Conservation (phyloP, 2,329 filamentous ascomycete genomes). For the Madurella mycetomatis region DNA sequence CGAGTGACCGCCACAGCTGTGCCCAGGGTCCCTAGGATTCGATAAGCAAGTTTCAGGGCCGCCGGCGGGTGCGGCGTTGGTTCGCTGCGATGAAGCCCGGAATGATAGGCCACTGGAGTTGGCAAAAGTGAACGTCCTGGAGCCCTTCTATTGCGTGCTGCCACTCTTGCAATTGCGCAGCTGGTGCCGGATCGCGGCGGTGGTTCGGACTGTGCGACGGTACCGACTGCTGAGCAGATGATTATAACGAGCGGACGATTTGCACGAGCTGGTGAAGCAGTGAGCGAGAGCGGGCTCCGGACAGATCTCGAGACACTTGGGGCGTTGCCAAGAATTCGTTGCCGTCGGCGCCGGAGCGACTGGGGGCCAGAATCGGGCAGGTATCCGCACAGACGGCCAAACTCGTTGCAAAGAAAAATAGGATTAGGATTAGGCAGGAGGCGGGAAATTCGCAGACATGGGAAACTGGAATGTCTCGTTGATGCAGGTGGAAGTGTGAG, state of each 20-base stretch:
- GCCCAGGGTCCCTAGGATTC: conserved; percentile 19
- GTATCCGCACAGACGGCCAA: conserved; percentile 4
- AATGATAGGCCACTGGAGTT: conserved; percentile 22
- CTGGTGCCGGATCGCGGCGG: conserved; percentile 10
- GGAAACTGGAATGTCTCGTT: conserved; percentile 8
- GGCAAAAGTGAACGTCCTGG: conserved; percentile 14
- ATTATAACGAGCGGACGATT: conserved; percentile 7
- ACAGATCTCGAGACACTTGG: conserved; percentile 5
- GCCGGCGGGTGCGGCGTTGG: conserved; percentile 21
- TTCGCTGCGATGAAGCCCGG: conserved; percentile 11
- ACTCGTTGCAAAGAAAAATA: conserved; percentile 5
- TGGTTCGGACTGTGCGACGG: conserved; percentile 13
- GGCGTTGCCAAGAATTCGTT: conserved; percentile 16
- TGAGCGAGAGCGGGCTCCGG: not conserved
- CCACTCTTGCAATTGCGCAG: conserved; percentile 12
- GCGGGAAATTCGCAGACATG: conserved; percentile 2
- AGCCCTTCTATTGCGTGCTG: conserved; percentile 19
- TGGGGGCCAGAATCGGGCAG: not conserved
- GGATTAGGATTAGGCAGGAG: conserved; percentile 4
- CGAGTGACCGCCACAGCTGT: conserved; percentile 13
- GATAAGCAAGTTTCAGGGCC: conserved; percentile 20
- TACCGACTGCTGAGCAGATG: not conserved
- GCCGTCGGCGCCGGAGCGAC: conserved; percentile 9
- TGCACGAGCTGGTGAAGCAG: conserved; percentile 4
- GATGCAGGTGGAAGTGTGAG: conserved; percentile 16